Evolutionary conservation across 495 filamentous ascomycete species (phyloP).

Genomic region (Zalerion maritima): DNA sequence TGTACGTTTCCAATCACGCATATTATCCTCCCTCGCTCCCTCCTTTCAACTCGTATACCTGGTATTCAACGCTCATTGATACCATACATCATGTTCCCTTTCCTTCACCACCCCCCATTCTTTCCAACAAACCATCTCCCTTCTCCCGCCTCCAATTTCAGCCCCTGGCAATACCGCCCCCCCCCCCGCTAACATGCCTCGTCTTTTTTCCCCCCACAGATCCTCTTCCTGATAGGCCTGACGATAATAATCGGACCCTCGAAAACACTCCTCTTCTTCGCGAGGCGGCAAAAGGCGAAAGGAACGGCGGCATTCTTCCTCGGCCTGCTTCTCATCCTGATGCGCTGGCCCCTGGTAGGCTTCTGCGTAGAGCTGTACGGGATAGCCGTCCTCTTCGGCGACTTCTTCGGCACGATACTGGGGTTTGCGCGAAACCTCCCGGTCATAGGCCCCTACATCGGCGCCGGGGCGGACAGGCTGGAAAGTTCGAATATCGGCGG

Average conservation of each 20-base stretch:
- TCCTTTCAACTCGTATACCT: slow-evolving; percentile 1
- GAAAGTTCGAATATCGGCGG: too few species aligned
- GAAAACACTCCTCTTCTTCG: slow-evolving; percentile 87
- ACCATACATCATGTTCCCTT: too few species aligned
- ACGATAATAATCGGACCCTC: slow-evolving; percentile 87
- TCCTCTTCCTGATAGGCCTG: slow-evolving; percentile 92
- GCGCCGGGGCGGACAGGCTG: slow-evolving; percentile 48
- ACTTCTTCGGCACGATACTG: slow-evolving; percentile 85
- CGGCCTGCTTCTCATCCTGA: slow-evolving; percentile 73
- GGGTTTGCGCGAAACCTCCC: slow-evolving; percentile 76
- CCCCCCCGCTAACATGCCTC: slow-evolving; percentile 9
- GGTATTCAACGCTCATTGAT: not conserved
- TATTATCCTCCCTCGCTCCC: slow-evolving; percentile 17
- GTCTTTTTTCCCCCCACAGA: slow-evolving; percentile 38
- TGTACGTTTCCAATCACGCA: slow-evolving; percentile 55
- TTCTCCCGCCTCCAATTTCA: too few species aligned
- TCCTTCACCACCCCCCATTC: not conserved
- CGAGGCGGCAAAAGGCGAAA: slow-evolving; percentile 77
- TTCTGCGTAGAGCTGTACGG: slow-evolving; percentile 88
- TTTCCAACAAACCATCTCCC: not conserved
- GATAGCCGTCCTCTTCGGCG: slow-evolving; percentile 83
- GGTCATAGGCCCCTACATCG: slow-evolving; percentile 72
- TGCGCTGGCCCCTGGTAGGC: slow-evolving; percentile 78
- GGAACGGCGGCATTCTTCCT: slow-evolving; percentile 77
- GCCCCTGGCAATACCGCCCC: not conserved